Evolutionary conservation across 2,329 filamentous ascomycete species (phyloP).

Genomic region (Passalora sequoiae): DNA sequence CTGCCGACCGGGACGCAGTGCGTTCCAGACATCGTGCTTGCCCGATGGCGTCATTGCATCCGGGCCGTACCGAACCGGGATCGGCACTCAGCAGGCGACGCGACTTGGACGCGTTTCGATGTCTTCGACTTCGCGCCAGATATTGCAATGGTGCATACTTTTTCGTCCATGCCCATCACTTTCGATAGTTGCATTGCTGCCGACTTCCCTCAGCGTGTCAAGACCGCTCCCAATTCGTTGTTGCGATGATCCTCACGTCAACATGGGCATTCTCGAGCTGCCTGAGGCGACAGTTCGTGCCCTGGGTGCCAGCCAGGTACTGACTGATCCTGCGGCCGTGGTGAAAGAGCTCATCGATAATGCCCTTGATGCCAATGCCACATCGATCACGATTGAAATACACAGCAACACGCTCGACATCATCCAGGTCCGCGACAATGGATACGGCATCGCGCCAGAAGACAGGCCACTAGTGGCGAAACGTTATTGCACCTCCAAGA

Average conservation of each 20-base stretch:
- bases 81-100: no score
- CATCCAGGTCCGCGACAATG: conserved; percentile 68
- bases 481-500: conserved; percentile 69
- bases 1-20: no score
- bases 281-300: conserved; percentile 45
- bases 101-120: no score
- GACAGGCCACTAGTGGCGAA: conserved; percentile 61
- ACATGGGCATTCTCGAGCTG: conserved; percentile 41
- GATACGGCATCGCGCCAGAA: conserved; percentile 60
- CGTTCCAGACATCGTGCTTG: no score
- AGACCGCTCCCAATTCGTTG: no score
- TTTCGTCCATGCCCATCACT: no score
- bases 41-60: no score
- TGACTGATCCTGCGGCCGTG: conserved; percentile 56
- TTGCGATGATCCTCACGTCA: neutral
- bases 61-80: no score
- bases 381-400: conserved; percentile 59
- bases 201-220: no score
- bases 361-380: conserved; percentile 66
- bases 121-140: no score
- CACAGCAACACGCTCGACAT: conserved; percentile 62
- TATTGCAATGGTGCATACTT: no score
- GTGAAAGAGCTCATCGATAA: conserved; percentile 78
- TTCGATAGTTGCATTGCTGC: no score
- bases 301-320: conserved; percentile 56